A percentile compares a stretch with the other conserved stretches of the same genome.
Evolutionary conservation across 1,139 yeast species (phyloP).

Genomic region (Blastobotrys petasosporus): DNA sequence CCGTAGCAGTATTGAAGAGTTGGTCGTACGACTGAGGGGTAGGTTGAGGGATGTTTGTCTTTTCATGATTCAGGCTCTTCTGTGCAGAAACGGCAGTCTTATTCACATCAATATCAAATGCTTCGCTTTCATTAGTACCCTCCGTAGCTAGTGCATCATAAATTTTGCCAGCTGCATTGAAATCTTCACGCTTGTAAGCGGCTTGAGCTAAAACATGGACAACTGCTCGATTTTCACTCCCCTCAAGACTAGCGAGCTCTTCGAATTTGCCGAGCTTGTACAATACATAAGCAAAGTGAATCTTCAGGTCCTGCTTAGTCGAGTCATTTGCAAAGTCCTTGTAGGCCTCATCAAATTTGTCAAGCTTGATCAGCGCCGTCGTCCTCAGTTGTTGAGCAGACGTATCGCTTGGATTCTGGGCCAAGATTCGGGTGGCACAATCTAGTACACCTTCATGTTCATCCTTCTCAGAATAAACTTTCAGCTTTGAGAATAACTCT

Average conservation of each 20-base stretch:
- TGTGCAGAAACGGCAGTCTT: slow-evolving; percentile 66
- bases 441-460: slow-evolving; percentile 45
- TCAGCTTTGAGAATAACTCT: slow-evolving; percentile 41
- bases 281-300: slow-evolving; percentile 61
- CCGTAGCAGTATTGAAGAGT: slow-evolving; percentile 63
- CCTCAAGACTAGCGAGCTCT: slow-evolving; percentile 33
- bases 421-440: slow-evolving; percentile 40
- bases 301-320: slow-evolving; percentile 14
- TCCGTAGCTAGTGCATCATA: slow-evolving; percentile 45
- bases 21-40: slow-evolving; percentile 46
- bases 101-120: slow-evolving; percentile 60
- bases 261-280: slow-evolving; percentile 58
- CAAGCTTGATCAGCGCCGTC: slow-evolving; percentile 67
- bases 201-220: slow-evolving; percentile 80
- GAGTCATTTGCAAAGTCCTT: slow-evolving; percentile 30
- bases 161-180: slow-evolving; percentile 47
- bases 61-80: slow-evolving; percentile 20
- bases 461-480: slow-evolving; percentile 42
- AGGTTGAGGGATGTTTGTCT: slow-evolving; percentile 10
- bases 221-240: slow-evolving; percentile 43
- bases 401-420: slow-evolving; percentile 42
- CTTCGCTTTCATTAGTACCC: slow-evolving; percentile 30
- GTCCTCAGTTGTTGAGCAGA: slow-evolving; percentile 56
- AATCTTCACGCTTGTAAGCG: slow-evolving; percentile 59
- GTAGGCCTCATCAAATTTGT: slow-evolving; percentile 55